Percentiles rank a stretch among this genome's conserved stretches.
Conservation (phyloP, 108 stramenopile genomes). For the Fragilariopsis cylindrus region DNA sequence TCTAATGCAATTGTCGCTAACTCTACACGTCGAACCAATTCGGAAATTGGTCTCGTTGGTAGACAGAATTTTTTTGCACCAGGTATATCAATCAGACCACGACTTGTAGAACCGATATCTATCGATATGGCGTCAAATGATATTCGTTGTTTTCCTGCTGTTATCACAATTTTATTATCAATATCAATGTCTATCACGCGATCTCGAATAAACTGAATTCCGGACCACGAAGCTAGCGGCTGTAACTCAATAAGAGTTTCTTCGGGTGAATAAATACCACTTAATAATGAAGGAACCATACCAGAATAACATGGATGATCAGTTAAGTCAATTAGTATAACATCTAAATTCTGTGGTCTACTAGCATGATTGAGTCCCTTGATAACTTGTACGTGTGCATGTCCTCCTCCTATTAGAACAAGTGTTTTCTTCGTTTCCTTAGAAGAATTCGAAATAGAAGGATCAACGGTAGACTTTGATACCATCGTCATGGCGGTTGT, state of each 20-base stretch:
- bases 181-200: conserved; percentile 74
- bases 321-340: conserved; percentile 91
- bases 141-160: conserved; percentile 21
- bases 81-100: conserved; percentile 51
- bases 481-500: too few species aligned
- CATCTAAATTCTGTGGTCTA: conserved; percentile 59
- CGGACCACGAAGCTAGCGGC: conserved; percentile 71
- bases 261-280: conserved; percentile 59
- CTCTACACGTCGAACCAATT: conserved; percentile 65
- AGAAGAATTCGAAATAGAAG: too few species aligned
- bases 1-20: conserved; percentile 33
- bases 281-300: conserved; percentile 97
- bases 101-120: conserved; percentile 85
- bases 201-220: conserved; percentile 64
- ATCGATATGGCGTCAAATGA: conserved; percentile 74
- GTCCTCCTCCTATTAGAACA: conserved; percentile 96
- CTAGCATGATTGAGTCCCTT: conserved; percentile 76
- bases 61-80: conserved; percentile 72
- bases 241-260: conserved; percentile 68
- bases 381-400: conserved; percentile 94
- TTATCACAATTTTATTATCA: conserved; percentile 38
- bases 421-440: conserved; percentile 9
- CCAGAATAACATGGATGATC: conserved; percentile 90
- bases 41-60: conserved; percentile 83
- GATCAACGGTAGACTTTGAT: too few species aligned